These are phyloP conservation scores for Blastobotrys capitulatus DNA, from an alignment of 1,139 yeast species.

Conservation along the genomic window DNA sequence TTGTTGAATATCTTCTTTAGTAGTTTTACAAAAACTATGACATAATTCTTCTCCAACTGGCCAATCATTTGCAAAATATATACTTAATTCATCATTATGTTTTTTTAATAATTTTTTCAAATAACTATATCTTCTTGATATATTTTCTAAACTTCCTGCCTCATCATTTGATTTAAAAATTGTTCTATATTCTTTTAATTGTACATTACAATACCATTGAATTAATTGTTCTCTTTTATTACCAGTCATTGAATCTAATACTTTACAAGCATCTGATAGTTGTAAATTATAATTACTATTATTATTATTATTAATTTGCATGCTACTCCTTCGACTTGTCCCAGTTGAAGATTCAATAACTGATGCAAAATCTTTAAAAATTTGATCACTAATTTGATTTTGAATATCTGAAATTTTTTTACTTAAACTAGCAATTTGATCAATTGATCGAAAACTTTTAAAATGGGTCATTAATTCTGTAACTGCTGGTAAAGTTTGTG, in stretches of 20 bases:
- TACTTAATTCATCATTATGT: conserved; percentile 48
- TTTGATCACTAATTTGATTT: conserved; percentile 60
- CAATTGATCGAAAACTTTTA: conserved; percentile 76
- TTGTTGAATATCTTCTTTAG: conserved; percentile 58
- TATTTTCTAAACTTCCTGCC: conserved; percentile 89
- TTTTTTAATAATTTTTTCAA: conserved; percentile 65
- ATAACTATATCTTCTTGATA: conserved; percentile 74
- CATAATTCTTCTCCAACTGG: conserved; percentile 58
- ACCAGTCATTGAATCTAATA: conserved; percentile 62
- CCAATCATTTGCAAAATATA: conserved; percentile 70
- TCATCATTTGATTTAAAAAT: conserved; percentile 79
- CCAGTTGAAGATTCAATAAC: conserved; percentile 32
- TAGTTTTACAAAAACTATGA: conserved; percentile 58
- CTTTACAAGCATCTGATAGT: conserved; percentile 59
- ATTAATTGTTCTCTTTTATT: conserved; percentile 57
- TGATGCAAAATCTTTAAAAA: conserved; percentile 67
- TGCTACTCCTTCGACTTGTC: conserved; percentile 19
- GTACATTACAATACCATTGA: conserved; percentile 68
- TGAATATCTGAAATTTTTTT: conserved; percentile 60
- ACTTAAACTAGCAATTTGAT: conserved; percentile 69
- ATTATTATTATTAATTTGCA: conserved; percentile 12
- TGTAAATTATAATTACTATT: conserved; percentile 13
- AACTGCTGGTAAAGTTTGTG: conserved; percentile 67
- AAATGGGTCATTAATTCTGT: conserved; percentile 72
- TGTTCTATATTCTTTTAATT: conserved; percentile 65